phyloP scores from a whole-genome alignment of 73 alveolate species.

The Tetrahymena malaccensis region DNA sequence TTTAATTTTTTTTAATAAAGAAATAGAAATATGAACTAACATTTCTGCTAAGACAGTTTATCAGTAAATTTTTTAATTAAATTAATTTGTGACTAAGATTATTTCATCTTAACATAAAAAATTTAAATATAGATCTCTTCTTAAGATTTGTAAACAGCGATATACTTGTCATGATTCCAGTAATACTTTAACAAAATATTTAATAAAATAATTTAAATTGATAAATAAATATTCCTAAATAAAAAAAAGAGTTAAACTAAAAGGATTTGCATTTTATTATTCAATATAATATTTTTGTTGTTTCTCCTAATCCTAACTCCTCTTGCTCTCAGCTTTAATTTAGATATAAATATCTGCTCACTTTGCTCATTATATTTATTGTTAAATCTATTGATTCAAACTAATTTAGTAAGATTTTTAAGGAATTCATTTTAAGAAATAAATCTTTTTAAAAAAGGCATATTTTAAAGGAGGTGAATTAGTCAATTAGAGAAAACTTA shows the following conservation, averaged over 20 bases:
- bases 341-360: not conserved
- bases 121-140: not conserved
- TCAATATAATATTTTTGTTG: not conserved
- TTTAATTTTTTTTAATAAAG: no score
- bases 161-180: not conserved
- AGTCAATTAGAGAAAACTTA: not conserved
- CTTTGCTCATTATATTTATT: not conserved
- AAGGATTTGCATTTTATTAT: not conserved
- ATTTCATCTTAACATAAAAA: not conserved
- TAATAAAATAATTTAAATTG: not conserved
- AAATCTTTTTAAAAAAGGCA: not conserved
- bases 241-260: not conserved
- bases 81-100: not conserved
- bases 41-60: not conserved
- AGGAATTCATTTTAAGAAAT: not conserved
- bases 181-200: not conserved
- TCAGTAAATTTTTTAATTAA: not conserved
- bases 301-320: not conserved
- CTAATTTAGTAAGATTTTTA: not conserved
- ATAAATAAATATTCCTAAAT: not conserved
- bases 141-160: not conserved
- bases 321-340: not conserved
- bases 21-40: not conserved
- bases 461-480: not conserved
- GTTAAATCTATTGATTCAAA: not conserved